These are phyloP conservation scores for Pestalotiopsis sp. DNA, from an alignment of 2,329 filamentous ascomycete genomes.

Conservation along the genomic window DNA sequence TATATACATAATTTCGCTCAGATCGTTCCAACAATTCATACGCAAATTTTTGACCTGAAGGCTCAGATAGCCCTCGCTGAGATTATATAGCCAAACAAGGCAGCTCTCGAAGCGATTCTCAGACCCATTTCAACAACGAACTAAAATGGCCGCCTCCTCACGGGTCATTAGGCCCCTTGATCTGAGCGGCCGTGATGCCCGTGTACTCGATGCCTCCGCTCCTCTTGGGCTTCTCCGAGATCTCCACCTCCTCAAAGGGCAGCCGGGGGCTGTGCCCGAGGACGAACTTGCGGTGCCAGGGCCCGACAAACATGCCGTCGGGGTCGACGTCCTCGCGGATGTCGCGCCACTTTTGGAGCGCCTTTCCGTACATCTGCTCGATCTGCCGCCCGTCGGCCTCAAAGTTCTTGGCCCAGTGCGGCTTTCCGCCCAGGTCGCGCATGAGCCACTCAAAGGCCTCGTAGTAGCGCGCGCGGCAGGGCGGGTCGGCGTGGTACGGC, in stretches of 20 bases:
- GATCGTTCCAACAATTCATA: no score
- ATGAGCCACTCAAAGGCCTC: constrained; percentile 90
- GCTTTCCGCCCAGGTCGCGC: constrained; percentile 78
- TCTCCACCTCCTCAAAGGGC: constrained; percentile 33
- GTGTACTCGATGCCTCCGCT: constrained; percentile 14
- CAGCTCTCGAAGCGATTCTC: background rate
- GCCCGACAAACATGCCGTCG: constrained; percentile 84
- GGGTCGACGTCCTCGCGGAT: constrained; percentile 74
- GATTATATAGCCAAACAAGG: no score
- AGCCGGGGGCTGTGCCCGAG: constrained; percentile 37
- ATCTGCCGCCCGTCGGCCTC: constrained; percentile 62
- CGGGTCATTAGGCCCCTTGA: constrained; percentile 5
- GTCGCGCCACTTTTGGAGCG: constrained; percentile 67
- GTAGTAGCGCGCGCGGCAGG: constrained; percentile 78
- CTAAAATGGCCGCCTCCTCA: background rate
- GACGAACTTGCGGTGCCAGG: constrained; percentile 81
- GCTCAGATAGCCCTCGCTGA: no score
- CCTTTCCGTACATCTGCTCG: constrained; percentile 67
- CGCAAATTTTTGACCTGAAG: no score
- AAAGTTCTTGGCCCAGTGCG: constrained; percentile 96
- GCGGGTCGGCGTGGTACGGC: constrained; percentile 77
- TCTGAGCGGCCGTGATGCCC: constrained; percentile 13
- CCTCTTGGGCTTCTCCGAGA: constrained; percentile 10
- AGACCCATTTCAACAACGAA: background rate
- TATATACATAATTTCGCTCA: no score